Evolutionary conservation across 805 yeast genomes (phyloP).

Genomic region (Metschnikowia reukaufii): DNA sequence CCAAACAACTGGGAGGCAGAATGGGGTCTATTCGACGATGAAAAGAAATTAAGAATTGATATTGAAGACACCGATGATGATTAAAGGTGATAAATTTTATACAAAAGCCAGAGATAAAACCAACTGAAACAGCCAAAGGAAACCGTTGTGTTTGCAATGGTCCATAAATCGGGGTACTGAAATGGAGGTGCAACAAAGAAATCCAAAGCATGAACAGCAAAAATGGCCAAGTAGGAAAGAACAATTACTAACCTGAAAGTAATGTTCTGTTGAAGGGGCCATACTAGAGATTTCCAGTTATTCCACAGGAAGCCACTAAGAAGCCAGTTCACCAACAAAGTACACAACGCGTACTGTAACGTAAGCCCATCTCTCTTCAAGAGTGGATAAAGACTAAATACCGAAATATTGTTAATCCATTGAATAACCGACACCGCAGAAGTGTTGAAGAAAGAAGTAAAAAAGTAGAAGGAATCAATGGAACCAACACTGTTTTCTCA

Average conservation of each 20-base stretch:
- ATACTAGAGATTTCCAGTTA: conserved; percentile 21
- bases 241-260: conserved; percentile 29
- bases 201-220: conserved; percentile 56
- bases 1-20: conserved; percentile 62
- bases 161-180: conserved; percentile 82
- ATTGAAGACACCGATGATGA: neutral
- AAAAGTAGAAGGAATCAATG: conserved; percentile 80
- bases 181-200: conserved; percentile 50
- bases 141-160: conserved; percentile 66
- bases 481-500: conserved; percentile 87
- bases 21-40: conserved; percentile 58
- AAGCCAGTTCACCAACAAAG: conserved; percentile 74
- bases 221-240: conserved; percentile 43
- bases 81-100: conserved; percentile 33
- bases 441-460: conserved; percentile 53
- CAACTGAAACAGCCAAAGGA: conserved; percentile 73
- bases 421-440: conserved; percentile 69
- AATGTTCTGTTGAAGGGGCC: conserved; percentile 23
- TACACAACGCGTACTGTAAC: conserved; percentile 67
- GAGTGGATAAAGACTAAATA: conserved; percentile 87
- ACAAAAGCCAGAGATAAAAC: conserved; percentile 83
- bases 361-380: conserved; percentile 70
- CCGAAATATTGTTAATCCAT: conserved; percentile 84
- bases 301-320: conserved; percentile 58
- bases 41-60: conserved; percentile 2